Base-by-base conservation (phyloP, 768 basidiomycete genomes). In the Lentinula aciculospora region DNA sequence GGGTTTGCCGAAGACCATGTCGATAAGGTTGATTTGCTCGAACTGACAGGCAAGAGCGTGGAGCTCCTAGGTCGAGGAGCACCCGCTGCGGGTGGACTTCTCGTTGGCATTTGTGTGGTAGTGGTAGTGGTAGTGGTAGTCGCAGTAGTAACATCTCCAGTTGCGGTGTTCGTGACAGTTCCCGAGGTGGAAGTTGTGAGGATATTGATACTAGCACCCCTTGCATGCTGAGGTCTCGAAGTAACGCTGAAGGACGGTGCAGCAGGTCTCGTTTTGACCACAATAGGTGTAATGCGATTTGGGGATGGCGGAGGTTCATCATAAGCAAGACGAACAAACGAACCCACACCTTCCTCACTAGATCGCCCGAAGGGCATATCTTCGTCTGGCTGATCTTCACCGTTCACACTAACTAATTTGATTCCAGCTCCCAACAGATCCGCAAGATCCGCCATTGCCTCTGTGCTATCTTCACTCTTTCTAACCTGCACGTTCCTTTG, bases 211-310 rank as follows among this genome's bases (percentile, higher is more conserved):
- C 49, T 50, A 45, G 50, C 64, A 54, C 56, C 65, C 59, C 63
- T 73, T 51, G 67, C 66, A 28, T 80, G 66, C 48, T 75, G 71
- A 21, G 84, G 84, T 21, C 85, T 71, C 19, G 84, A 85, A 2
- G 81, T 83, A 46, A 86, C 85, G 58, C 81, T 81, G 63, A 86
- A 86, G 27, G 83, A 73, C 6, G 82, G 77, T 9, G 76, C 76
- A 3, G 83, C 80, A 47, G 78, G 70, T 31, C 82, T 76, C 63
- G 78, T 74, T 60, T 79, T 81, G 60, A 86, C 85, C 23, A 79
- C 79, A 48, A 84, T 85, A 8, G 85, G 85, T 19, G 80, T 74
- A 53, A 82, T 72, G 10, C 49, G 36, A 25, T 28, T 19, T 32
- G 58, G 51, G 21, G 49, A 56, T 3, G 58, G 50, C n/a, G 58